Evolutionary conservation across 495 filamentous ascomycete species (phyloP).

Genomic region (Podospora sp.): DNA sequence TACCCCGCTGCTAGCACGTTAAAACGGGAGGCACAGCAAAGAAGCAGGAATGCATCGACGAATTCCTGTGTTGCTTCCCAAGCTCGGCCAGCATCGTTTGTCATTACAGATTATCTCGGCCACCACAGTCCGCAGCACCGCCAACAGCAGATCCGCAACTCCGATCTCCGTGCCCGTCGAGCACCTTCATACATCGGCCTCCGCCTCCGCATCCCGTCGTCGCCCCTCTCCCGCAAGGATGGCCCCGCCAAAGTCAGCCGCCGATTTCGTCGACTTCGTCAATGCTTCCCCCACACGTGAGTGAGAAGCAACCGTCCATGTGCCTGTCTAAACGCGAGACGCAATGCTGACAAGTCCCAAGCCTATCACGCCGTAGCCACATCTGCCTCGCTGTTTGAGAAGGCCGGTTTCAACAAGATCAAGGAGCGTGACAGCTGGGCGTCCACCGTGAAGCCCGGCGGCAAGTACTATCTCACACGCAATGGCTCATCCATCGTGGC

Average conservation of each 20-base stretch:
- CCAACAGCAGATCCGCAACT: neutral
- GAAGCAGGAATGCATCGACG: neutral
- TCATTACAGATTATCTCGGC: neutral
- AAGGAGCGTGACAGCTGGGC: constrained; percentile 92
- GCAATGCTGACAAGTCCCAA: constrained; percentile 36
- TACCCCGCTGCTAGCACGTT: neutral
- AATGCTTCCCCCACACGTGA: constrained; percentile 93
- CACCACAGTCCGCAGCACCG: neutral
- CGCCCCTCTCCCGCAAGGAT: constrained; percentile 42
- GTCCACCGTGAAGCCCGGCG: constrained; percentile 75
- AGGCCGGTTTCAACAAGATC: constrained; percentile 84
- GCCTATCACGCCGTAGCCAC: constrained; percentile 93
- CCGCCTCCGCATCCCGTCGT: constrained; percentile 25
- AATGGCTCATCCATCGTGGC: constrained; percentile 94
- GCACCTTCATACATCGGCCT: constrained; percentile 5
- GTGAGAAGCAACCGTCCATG: constrained; percentile 54
- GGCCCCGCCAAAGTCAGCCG: constrained; percentile 64
- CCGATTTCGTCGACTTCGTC: constrained; percentile 90
- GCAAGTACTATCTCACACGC: constrained; percentile 94
- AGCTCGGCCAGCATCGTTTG: neutral
- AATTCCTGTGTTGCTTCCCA: neutral
- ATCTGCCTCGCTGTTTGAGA: constrained; percentile 69
- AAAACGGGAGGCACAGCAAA: neutral
- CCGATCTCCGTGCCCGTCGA: too few species aligned
- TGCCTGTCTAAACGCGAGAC: neutral